Percentiles rank a stretch among this genome's conserved stretches.
phyloP scores from a whole-genome alignment of 768 basidiomycete species.

The Lactarius tabidus region DNA sequence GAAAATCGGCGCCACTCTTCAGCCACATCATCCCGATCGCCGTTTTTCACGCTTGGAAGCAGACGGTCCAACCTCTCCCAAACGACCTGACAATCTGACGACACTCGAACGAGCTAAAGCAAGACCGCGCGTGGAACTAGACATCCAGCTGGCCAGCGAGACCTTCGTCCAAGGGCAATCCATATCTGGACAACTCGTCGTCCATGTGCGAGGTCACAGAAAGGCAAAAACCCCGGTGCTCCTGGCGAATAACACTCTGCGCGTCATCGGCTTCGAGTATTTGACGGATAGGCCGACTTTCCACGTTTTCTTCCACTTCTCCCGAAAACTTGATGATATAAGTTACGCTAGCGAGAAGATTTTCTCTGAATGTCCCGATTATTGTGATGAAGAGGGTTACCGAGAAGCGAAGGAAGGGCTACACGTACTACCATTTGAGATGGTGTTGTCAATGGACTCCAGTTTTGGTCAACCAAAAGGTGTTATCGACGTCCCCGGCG shows the following conservation, averaged over 20 bases:
- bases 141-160: conserved; percentile 72
- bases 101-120: conserved; percentile 66
- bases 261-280: conserved; percentile 83
- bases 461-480: conserved; percentile 58
- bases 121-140: conserved; percentile 74
- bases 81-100: conserved; percentile 33
- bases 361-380: conserved; percentile 39
- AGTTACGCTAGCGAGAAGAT: conserved; percentile 35
- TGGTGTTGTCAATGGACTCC: conserved; percentile 58
- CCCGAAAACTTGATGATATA: conserved; percentile 48
- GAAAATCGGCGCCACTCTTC: conserved; percentile 48
- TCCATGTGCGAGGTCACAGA: conserved; percentile 54
- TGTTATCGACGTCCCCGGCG: conserved; percentile 46
- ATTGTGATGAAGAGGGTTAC: conserved; percentile 58
- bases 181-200: conserved; percentile 64
- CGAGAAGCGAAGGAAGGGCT: conserved; percentile 58
- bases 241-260: conserved; percentile 70
- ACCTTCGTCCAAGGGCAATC: conserved; percentile 75
- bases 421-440: conserved; percentile 67
- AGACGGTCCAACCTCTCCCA: neutral
- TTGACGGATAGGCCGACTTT: conserved; percentile 52
- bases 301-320: conserved; percentile 80
- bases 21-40: conserved; percentile 31
- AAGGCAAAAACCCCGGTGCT: conserved; percentile 57
- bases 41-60: neutral